Percentiles rank a stretch among this genome's conserved stretches.
These are phyloP conservation scores for Lentinula sp. DNA, from an alignment of 768 basidiomycete genomes.

Conservation along the genomic window DNA sequence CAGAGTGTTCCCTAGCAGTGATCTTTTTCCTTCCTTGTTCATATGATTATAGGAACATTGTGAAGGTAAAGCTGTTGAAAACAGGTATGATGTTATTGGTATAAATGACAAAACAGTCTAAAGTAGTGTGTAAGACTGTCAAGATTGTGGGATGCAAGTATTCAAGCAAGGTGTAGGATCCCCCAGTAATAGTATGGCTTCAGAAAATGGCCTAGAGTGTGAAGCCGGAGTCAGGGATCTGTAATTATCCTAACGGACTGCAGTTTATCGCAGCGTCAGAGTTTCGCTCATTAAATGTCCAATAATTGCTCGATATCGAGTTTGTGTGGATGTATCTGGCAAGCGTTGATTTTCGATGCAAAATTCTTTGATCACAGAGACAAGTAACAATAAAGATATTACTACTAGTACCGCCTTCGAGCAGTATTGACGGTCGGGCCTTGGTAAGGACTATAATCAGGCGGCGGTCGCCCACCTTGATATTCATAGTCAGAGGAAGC, in stretches of 20 bases:
- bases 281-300: not conserved
- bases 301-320: not conserved
- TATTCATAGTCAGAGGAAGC: constrained; percentile 2
- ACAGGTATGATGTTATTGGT: too few species aligned
- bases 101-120: too few species aligned
- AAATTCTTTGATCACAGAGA: not conserved
- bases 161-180: too few species aligned
- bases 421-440: constrained; percentile 49
- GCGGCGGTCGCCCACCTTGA: constrained; percentile 67
- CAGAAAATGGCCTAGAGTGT: not conserved
- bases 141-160: too few species aligned
- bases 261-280: not conserved
- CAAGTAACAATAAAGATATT: not conserved
- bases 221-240: not conserved
- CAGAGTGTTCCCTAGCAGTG: too few species aligned
- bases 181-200: too few species aligned
- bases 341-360: not conserved
- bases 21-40: too few species aligned
- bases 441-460: constrained; percentile 83
- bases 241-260: not conserved
- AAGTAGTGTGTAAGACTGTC: too few species aligned
- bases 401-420: constrained; percentile 17
- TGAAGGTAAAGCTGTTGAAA: too few species aligned
- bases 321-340: not conserved
- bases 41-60: too few species aligned